Evolutionary conservation across 2,329 filamentous ascomycete species (phyloP).

Genomic region (Stenocarpella maydis): DNA sequence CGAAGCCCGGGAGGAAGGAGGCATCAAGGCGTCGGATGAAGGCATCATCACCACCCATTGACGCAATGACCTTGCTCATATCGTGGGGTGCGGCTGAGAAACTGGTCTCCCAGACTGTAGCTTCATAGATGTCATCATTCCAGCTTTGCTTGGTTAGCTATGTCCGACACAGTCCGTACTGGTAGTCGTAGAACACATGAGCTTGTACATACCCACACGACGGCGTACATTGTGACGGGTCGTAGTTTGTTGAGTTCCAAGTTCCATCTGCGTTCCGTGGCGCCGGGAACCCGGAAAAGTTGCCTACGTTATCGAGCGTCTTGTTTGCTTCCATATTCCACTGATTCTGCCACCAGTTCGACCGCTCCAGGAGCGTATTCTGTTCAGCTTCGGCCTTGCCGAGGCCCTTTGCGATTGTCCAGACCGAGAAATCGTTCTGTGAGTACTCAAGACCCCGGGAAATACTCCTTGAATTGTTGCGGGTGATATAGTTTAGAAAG

Average conservation of each 20-base stretch:
- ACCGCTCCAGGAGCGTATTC: background rate
- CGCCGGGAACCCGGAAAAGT: slow-evolving; percentile 20
- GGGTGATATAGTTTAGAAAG: slow-evolving; percentile 58
- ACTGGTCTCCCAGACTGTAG: slow-evolving; percentile 27
- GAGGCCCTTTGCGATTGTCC: slow-evolving; percentile 52
- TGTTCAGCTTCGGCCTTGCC: background rate
- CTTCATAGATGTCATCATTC: slow-evolving; percentile 30
- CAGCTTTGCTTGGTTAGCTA: background rate
- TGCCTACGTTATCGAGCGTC: background rate
- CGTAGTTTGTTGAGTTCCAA: slow-evolving; percentile 25
- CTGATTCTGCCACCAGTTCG: slow-evolving; percentile 30
- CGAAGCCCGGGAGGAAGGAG: slow-evolving; percentile 27
- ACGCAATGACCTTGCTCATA: slow-evolving; percentile 25
- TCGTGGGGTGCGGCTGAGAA: slow-evolving; percentile 29
- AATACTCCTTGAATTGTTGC: slow-evolving; percentile 55
- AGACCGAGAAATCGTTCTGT: slow-evolving; percentile 61
- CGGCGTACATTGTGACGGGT: slow-evolving; percentile 15
- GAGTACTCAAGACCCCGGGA: slow-evolving; percentile 60
- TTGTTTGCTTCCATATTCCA: slow-evolving; percentile 22
- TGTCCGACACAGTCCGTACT: background rate
- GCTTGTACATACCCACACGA: slow-evolving; percentile 4
- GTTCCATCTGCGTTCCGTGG: slow-evolving; percentile 25
- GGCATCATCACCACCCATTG: slow-evolving; percentile 31
- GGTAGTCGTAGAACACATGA: background rate
- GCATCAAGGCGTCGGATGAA: slow-evolving; percentile 28